A percentile compares a stretch with the other conserved stretches of the same genome.
These are phyloP conservation scores for Jimgerdemannia lactiflua DNA, from an alignment of 192 early-diverging fungal species.

Conservation along the genomic window DNA sequence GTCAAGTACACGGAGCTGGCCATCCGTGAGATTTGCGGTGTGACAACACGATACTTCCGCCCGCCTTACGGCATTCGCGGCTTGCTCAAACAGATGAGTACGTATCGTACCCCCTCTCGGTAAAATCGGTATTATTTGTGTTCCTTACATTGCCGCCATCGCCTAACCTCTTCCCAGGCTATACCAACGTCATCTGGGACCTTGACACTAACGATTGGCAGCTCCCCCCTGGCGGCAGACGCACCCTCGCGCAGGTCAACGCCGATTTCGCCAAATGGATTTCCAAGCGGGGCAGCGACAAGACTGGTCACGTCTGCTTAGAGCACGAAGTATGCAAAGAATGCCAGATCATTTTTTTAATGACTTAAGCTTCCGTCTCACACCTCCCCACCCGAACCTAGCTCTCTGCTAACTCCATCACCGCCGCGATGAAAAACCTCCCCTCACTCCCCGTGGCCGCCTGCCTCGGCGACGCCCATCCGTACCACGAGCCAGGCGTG, in stretches of 20 bases:
- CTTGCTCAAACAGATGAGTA: conserved; percentile 48
- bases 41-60: conserved; percentile 45
- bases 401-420: conserved; percentile 33
- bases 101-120: conserved; percentile 48
- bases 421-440: conserved; percentile 34
- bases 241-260: conserved; percentile 12
- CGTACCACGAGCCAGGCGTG: conserved; percentile 25
- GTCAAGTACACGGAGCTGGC: conserved; percentile 51
- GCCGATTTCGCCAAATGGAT: conserved; percentile 25
- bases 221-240: conserved; percentile 6
- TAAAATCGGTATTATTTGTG: conserved; percentile 50
- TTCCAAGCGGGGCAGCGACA: conserved; percentile 22
- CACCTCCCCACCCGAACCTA: too few species aligned
- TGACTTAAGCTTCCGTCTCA: too few species aligned
- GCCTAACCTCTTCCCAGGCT: conserved; percentile 27
- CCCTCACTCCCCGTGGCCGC: conserved; percentile 31
- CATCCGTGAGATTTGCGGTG: conserved; percentile 39
- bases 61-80: conserved; percentile 56
- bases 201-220: conserved; percentile 47
- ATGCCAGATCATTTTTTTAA: not conserved
- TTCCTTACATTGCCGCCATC: conserved; percentile 42
- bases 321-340: conserved; percentile 35
- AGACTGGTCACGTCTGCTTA: conserved; percentile 43
- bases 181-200: conserved; percentile 32
- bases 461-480: conserved; percentile 28